Base-by-base conservation (phyloP, 768 basidiomycete species). In the Pleurotus tuoliensis region DNA sequence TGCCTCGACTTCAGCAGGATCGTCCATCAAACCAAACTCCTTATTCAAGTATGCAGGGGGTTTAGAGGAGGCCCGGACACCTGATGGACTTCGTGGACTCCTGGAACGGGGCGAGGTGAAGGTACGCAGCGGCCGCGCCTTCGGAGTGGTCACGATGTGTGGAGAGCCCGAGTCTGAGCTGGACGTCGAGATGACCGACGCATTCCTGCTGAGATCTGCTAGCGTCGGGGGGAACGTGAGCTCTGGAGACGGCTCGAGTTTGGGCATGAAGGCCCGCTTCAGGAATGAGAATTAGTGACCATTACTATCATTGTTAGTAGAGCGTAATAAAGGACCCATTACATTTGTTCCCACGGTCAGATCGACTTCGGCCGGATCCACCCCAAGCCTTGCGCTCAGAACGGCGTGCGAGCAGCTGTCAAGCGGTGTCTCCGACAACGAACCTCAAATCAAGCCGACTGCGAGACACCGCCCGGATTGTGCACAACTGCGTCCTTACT, bases 121-220 rank as follows among this genome's bases (percentile, higher is more conserved):
- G 0, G 79, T 82, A 44, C 87, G 82, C 5, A 79, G 69, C 5
- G 85, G 83, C 4, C 86, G 81, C 25, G 76, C 77, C 0, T 79
- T 75, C 12, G 79, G 73, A 5, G 78, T 74, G 22, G 67, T 70
- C 48, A 78, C 63, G 38, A 74, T 55, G 49, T 74, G 69, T 44
- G 74, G 74, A 50, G 73, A 71, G 41, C 81, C 79, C 37, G 75
- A 76, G 57, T 76, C 74, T 38, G 84, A 85, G 64, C 77, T 80
- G 59, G 83, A 85, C 41, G 78, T 82, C 0, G 87, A 89, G 56
- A 90, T 87, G 66, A 87, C 88, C 11, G 88, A 88, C 1, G 88
- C 78, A 73, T 88, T 88, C 67, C 88, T 81, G 73, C 84, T 86
- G 50, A 90, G 78, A 66, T 86, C 83, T 48, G 85, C 82, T 56